Base-by-base conservation (phyloP, 257 asterid species). In the Handroanthus guayacan region DNA sequence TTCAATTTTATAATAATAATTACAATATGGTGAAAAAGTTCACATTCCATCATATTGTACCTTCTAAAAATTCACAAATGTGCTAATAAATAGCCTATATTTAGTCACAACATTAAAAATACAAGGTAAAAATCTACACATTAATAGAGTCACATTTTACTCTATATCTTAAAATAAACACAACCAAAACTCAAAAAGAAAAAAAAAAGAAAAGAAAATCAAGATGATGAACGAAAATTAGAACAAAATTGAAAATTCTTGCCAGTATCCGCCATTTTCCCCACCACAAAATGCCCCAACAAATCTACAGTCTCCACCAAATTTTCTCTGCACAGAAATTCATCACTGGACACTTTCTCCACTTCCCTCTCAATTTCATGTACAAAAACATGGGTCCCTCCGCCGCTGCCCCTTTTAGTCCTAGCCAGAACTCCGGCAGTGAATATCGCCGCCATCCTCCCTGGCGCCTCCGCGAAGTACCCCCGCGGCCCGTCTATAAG, bases 401-500 rank as follows among this genome's bases (percentile, higher is more conserved):
- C 67, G 34, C 81, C 76, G 34, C 84, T 77, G 31, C 79, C 81
- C 48, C 60, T 79, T 62, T 87, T 89, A 52, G 86, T 89, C 77
- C 92, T 74, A 0, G 89, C 89, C 4, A 89, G 72, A 0, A 87
- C 92, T 1, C 86, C 92, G 36, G 95, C 89, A 2, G 89, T 86
- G 75, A n/a, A 89, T 6, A 89, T 89, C 47, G 86, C 78, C 65
- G 91, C 36, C 90, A 86, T 86, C 17, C 92, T 81, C 57, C 95
- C 92, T 31, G 91, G 92, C 4, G 87, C 50, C 2, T 60, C 2
- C 69, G 68, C 36, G 84, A 72, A 2, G 54, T 47, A 81, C 75
- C 91, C 95, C 0, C 77, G 71, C 36, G 92, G 95, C 3, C 91
- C 91, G 8, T 89, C 95, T 3, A 89, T 39, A 2, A 94, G 37